Conservation (phyloP, 192 early-diverging fungal species). For the Martensiomyces pterosporus region DNA sequence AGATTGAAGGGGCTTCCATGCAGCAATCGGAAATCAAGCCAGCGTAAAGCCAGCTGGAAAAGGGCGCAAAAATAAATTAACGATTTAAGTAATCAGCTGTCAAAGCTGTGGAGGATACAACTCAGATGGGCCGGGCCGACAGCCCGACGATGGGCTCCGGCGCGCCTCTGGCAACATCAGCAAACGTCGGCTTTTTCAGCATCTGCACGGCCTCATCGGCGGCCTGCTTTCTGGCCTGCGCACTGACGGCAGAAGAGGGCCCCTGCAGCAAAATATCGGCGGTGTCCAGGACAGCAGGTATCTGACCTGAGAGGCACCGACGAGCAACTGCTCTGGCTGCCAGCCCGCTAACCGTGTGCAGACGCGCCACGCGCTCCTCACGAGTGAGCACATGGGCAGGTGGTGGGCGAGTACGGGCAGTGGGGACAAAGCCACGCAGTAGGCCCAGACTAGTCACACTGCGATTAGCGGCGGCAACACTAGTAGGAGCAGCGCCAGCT, state of each 20-base stretch:
- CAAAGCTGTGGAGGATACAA: too few relatives aligned
- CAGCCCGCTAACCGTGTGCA: conserved; percentile 46
- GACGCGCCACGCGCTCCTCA: conserved; percentile 43
- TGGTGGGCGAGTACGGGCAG: background rate
- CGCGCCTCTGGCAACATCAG: conserved; percentile 37
- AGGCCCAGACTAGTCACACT: conserved; percentile 26
- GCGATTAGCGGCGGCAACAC: conserved; percentile 4
- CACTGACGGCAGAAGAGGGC: background rate
- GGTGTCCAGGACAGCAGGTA: conserved; percentile 13
- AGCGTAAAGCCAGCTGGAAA: too few relatives aligned
- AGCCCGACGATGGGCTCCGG: too few relatives aligned
- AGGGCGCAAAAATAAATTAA: too few relatives aligned
- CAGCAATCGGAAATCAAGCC: too few relatives aligned
- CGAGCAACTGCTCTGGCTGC: conserved; percentile 46
- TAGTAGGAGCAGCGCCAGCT: too few relatives aligned
- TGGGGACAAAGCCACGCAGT: conserved; percentile 4
- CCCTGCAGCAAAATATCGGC: too few relatives aligned
- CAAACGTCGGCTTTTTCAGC: conserved; percentile 36
- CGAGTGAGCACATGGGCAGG: conserved; percentile 30
- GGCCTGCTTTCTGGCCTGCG: too few relatives aligned
- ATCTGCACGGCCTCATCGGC: background rate
- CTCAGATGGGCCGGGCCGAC: too few relatives aligned
- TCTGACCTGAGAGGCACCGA: conserved; percentile 46
- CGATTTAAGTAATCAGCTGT: too few relatives aligned
- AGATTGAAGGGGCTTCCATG: too few relatives aligned